phyloP scores from a whole-genome alignment of 2,329 filamentous ascomycete genomes.

The Penicillium psychrosexuale region DNA sequence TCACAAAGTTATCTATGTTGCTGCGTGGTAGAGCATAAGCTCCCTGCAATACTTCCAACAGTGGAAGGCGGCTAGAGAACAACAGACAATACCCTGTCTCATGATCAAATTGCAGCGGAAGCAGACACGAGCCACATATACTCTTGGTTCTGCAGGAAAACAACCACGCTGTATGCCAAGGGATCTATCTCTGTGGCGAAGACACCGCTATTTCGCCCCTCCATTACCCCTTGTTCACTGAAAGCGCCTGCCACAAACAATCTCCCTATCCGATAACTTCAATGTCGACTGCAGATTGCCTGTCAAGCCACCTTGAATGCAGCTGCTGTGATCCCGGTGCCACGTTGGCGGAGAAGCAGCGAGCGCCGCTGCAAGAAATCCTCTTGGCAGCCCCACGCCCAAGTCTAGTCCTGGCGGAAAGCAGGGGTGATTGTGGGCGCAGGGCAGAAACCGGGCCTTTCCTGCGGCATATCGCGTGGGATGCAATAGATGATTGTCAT shows the following conservation, averaged over 20 bases:
- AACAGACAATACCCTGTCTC: background rate
- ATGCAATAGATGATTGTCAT: background rate
- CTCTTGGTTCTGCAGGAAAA: slow-evolving; percentile 18
- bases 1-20: background rate
- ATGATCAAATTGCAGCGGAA: slow-evolving; percentile 8
- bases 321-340: slow-evolving; percentile 15
- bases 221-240: slow-evolving; percentile 4
- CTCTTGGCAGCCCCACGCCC: slow-evolving; percentile 15
- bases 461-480: background rate
- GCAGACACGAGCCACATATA: slow-evolving; percentile 16
- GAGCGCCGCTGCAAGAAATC: slow-evolving; percentile 7
- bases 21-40: background rate
- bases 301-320: slow-evolving; percentile 13
- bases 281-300: background rate
- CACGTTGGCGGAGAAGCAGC: slow-evolving; percentile 14
- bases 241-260: slow-evolving; percentile 2
- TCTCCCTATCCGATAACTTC: background rate
- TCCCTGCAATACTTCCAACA: background rate
- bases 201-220: slow-evolving; percentile 24
- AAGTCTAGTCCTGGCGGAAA: slow-evolving; percentile 6
- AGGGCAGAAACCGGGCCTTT: slow-evolving; percentile 6
- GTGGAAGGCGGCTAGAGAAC: background rate
- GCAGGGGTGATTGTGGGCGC: slow-evolving; percentile 1
- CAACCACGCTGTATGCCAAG: slow-evolving; percentile 18
- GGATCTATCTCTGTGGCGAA: slow-evolving; percentile 12